Conservation (phyloP, 2,329 filamentous ascomycete species). For the Falciphora oryzae region DNA sequence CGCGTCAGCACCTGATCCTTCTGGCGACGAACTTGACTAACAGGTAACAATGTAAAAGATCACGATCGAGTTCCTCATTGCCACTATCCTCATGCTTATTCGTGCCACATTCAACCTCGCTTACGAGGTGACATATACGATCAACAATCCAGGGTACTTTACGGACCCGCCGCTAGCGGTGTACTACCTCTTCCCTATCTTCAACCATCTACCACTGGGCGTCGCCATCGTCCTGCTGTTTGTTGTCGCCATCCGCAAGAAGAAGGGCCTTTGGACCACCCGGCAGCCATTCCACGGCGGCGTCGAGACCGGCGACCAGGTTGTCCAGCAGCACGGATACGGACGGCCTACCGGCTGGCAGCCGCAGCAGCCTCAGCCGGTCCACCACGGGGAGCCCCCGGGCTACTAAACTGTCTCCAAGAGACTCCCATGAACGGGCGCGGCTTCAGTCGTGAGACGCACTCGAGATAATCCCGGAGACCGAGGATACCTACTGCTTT, state of each 20-base stretch:
- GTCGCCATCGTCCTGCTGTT: constrained; percentile 15
- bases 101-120: constrained; percentile 16
- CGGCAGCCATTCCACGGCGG: constrained; percentile 14
- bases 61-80: constrained; percentile 27
- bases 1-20: too few species aligned
- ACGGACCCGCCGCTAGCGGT: too few species aligned
- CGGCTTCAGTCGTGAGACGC: background rate
- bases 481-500: too few species aligned
- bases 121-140: constrained; percentile 10
- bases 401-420: background rate
- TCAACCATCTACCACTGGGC: background rate
- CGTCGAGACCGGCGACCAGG: background rate
- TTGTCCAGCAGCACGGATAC: background rate
- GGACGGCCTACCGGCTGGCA: background rate
- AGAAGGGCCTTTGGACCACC: constrained; percentile 21
- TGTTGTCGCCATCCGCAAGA: constrained; percentile 18
- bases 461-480: background rate
- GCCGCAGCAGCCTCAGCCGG: constrained; percentile 3
- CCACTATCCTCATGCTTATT: constrained; percentile 26
- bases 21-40: background rate
- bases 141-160: background rate
- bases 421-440: background rate
- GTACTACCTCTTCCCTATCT: background rate
- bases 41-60: constrained; percentile 13
- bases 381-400: background rate